A percentile compares a stretch with the other conserved stretches of the same genome.
Conservation (phyloP, 2,329 filamentous ascomycete genomes). For the Paraphaeosphaeria minitans region DNA sequence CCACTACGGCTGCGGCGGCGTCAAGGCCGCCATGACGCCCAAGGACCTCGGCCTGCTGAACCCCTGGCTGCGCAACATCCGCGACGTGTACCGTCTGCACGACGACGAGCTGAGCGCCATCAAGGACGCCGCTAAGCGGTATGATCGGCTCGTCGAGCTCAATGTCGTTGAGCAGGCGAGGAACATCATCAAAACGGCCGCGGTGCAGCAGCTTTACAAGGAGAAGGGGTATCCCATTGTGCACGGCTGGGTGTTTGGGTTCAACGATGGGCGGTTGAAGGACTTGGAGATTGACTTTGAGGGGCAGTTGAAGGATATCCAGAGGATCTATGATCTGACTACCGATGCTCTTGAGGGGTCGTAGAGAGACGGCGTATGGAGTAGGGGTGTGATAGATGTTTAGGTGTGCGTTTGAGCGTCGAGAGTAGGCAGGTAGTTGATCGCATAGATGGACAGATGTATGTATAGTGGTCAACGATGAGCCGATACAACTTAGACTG, state of each 20-base stretch:
- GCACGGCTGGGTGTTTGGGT: slow-evolving; percentile 75
- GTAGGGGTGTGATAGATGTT: background rate
- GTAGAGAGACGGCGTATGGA: background rate
- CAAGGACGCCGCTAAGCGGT: slow-evolving; percentile 33
- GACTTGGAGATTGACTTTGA: slow-evolving; percentile 68
- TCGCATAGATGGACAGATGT: background rate
- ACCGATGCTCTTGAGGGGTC: slow-evolving; percentile 15
- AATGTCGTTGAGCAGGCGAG: slow-evolving; percentile 47
- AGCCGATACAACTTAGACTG: background rate
- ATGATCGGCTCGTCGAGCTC: slow-evolving; percentile 44
- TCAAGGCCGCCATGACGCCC: slow-evolving; percentile 65
- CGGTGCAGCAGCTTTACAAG: slow-evolving; percentile 62
- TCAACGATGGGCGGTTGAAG: slow-evolving; percentile 69
- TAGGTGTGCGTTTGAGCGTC: background rate
- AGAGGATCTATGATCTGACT: slow-evolving; percentile 66
- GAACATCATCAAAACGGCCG: slow-evolving; percentile 55
- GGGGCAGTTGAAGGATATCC: slow-evolving; percentile 60
- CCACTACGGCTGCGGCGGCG: slow-evolving; percentile 71
- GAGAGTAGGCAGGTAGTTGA: background rate
- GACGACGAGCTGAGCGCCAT: slow-evolving; percentile 68
- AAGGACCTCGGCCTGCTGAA: slow-evolving; percentile 73
- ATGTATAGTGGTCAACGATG: background rate
- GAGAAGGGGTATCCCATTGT: slow-evolving; percentile 70
- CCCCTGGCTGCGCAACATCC: slow-evolving; percentile 75
- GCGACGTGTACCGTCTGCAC: slow-evolving; percentile 74